phyloP scores from a whole-genome alignment of 129 eudicot species.

The Smallanthus sonchifolius region DNA sequence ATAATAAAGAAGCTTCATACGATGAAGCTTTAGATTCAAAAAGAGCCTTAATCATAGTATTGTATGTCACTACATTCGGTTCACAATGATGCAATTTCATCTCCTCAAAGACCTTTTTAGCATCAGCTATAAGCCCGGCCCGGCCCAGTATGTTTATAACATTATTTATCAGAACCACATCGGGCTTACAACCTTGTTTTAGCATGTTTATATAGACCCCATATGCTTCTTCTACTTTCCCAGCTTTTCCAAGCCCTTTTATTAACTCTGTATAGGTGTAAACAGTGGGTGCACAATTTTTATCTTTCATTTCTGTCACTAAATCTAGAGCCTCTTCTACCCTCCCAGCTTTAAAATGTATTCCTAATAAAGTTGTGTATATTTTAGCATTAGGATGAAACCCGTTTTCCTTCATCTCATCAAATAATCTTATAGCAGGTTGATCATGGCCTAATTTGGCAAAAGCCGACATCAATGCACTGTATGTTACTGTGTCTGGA shows the following conservation, averaged over 20 bases:
- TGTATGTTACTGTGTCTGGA: slow-evolving; percentile 79
- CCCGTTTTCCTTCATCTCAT: slow-evolving; percentile 86
- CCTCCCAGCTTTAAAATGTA: slow-evolving; percentile 61
- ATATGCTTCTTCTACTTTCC: slow-evolving; percentile 78
- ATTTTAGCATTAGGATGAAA: slow-evolving; percentile 79
- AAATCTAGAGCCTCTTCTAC: slow-evolving; percentile 68
- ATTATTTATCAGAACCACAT: slow-evolving; percentile 81
- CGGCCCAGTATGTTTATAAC: slow-evolving; percentile 75
- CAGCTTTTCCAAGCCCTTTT: slow-evolving; percentile 66
- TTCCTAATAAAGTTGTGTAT: slow-evolving; percentile 67
- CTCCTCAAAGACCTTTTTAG: slow-evolving; percentile 64
- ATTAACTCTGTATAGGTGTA: slow-evolving; percentile 89
- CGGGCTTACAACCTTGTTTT: slow-evolving; percentile 69
- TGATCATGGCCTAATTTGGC: slow-evolving; percentile 71
- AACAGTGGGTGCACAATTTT: slow-evolving; percentile 68
- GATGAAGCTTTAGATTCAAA: slow-evolving; percentile 63
- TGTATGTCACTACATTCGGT: slow-evolving; percentile 91
- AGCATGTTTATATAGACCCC: slow-evolving; percentile 47
- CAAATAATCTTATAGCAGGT: slow-evolving; percentile 65
- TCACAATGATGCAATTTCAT: slow-evolving; percentile 63
- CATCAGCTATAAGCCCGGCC: slow-evolving; percentile 64
- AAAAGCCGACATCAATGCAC: slow-evolving; percentile 78
- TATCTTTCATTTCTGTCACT: slow-evolving; percentile 66
- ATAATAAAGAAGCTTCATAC: slow-evolving; percentile 50
- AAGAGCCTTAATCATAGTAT: slow-evolving; percentile 66